Conservation (phyloP, 768 basidiomycete genomes). For the Ramaria sp. region DNA sequence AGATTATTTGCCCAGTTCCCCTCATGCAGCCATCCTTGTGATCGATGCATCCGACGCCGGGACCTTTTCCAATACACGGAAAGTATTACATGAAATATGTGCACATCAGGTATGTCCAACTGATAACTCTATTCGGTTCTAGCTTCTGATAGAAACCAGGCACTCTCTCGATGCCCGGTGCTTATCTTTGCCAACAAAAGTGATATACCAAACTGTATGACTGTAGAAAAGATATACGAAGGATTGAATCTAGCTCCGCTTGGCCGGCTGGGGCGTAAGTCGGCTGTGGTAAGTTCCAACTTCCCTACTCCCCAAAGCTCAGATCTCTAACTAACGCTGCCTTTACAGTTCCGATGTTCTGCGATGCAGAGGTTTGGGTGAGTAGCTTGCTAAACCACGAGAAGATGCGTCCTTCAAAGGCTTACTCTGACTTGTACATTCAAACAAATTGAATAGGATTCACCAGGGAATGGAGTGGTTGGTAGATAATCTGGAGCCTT, state of each 20-base stretch:
- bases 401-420: not conserved
- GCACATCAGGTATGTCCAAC: not conserved
- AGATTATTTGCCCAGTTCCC: not conserved
- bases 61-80: not conserved
- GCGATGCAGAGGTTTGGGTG: not conserved
- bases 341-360: not conserved
- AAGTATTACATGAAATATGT: not conserved
- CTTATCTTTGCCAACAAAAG: not conserved
- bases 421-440: not conserved
- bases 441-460: not conserved
- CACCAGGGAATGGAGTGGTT: not conserved
- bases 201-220: not conserved
- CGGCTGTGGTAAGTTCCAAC: not conserved
- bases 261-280: not conserved
- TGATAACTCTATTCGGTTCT: not conserved
- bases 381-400: not conserved
- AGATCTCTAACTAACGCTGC: not conserved
- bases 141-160: not conserved
- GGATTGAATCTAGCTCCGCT: not conserved
- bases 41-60: not conserved
- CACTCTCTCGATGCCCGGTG: not conserved
- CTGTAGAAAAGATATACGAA: not conserved
- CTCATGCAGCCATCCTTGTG: conserved; percentile 1
- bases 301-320: not conserved
- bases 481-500: not conserved